Base-by-base conservation (phyloP, 352 stramenopile species). In the Phytophthora macrochlamydospora region DNA sequence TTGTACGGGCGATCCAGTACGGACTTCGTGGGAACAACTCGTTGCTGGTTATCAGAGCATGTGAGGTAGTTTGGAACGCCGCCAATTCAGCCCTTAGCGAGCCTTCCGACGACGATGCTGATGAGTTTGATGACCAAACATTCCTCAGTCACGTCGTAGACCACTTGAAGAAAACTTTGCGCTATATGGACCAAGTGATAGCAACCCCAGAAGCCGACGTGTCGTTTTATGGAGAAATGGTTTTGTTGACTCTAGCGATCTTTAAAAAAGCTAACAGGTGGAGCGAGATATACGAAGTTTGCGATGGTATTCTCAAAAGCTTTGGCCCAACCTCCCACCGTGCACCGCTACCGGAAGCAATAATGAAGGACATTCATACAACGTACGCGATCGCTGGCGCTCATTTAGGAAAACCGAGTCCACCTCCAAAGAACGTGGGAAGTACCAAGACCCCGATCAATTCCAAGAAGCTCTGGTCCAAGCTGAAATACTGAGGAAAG, bases 21-120 rank as follows among this genome's bases (percentile, higher is more conserved):
- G 76, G 62, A 1, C 51, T 78, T 52, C 43, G 57, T 18, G 57
- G 59, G 3, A 70, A 67, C 24, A 40, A 45, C 0, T 32, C 56
- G 0, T 24, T 54, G 2, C 30, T 95, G 0, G 58, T 87, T n/a
- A 44, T 73, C 35, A 85, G 85, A 58, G 78, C 83, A 0, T 80
- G 79, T 7, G 73, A 91, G 71, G 62, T 90, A 2, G 67, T 93
- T 1, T 98, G 91, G 92, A 97, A 97, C 48, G 76, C 79, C 3
- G 71, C 73, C 2, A 63, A 92, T 12, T 75, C 61, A 3, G 70
- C 40, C 13, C 73, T 85, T 30, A 73, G 58, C 35, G 56, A 18
- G 7, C 61, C 56, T 40, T 14, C 53, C 7, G 67, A 61, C 24
- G 33, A n/a, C n/a, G 66, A 73, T 7, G 35, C 63, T 35, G 60